These are phyloP conservation scores for Soucietia sequanensis DNA, from an alignment of 805 yeast species.

Conservation along the genomic window DNA sequence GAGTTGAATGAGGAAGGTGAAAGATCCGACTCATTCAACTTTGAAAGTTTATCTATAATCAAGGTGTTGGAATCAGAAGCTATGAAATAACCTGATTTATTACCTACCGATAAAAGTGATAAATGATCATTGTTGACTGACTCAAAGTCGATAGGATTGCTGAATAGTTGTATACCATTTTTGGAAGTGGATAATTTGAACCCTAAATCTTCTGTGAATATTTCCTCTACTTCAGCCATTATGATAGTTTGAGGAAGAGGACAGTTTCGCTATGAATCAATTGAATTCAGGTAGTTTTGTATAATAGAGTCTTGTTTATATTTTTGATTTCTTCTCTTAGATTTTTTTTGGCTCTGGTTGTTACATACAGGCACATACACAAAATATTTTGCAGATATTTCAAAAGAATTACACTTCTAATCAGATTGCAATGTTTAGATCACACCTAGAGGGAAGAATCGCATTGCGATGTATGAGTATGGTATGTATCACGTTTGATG, in stretches of 20 bases:
- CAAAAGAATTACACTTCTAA: too few species aligned
- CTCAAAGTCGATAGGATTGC: conserved; percentile 22
- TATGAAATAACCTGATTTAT: conserved; percentile 24
- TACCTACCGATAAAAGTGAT: conserved; percentile 27
- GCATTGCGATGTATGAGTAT: too few species aligned
- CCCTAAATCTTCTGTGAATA: conserved; percentile 36
- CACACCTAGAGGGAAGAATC: too few species aligned
- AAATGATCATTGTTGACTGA: conserved; percentile 9
- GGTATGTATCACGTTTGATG: too few species aligned
- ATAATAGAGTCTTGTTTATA: too few species aligned
- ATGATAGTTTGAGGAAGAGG: background rate
- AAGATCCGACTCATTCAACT: conserved; percentile 13
- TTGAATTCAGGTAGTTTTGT: too few species aligned
- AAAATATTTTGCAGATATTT: too few species aligned
- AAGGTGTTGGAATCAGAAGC: conserved; percentile 27
- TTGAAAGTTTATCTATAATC: conserved; percentile 23
- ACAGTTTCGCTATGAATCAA: too few species aligned
- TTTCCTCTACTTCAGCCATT: conserved; percentile 14
- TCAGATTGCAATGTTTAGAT: too few species aligned
- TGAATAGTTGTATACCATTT: conserved; percentile 25
- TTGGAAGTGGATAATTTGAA: conserved; percentile 28
- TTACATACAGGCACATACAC: too few species aligned
- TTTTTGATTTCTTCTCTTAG: too few species aligned
- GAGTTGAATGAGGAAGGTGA: background rate
- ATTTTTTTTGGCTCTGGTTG: too few species aligned